Conservation (phyloP, 495 filamentous ascomycete species). For the Penicillium salamii region DNA sequence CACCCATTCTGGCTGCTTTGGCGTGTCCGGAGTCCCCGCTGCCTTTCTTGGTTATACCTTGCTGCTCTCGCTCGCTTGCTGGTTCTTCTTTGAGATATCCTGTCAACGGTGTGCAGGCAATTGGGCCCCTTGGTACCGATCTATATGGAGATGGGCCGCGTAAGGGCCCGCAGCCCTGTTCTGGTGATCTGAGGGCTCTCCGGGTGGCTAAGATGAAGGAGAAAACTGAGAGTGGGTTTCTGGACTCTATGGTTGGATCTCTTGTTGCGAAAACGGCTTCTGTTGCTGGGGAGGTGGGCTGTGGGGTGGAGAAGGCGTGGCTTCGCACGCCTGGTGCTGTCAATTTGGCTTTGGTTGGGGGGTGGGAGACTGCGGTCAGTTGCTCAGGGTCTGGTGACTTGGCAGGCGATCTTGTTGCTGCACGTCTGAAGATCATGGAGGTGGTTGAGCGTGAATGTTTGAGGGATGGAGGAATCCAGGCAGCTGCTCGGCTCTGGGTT, state of each 20-base stretch:
- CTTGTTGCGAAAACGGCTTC: conserved; percentile 67
- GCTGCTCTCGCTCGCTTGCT: conserved; percentile 84
- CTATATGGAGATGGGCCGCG: no score
- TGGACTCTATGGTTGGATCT: conserved; percentile 65
- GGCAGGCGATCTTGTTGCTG: not conserved
- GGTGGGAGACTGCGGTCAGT: conserved; percentile 20
- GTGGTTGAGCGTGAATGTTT: conserved; percentile 43
- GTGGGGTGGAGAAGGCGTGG: conserved; percentile 72
- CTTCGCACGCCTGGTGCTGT: conserved; percentile 86
- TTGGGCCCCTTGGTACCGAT: no score
- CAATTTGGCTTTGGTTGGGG: conserved; percentile 76
- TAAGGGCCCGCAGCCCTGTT: conserved; percentile 27
- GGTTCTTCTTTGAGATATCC: conserved; percentile 72
- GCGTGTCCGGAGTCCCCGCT: conserved; percentile 50
- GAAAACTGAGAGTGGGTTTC: conserved; percentile 28
- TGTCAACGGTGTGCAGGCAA: not conserved
- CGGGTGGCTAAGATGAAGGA: conserved; percentile 35
- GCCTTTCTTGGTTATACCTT: conserved; percentile 89
- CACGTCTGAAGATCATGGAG: conserved; percentile 16
- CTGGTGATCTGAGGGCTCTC: conserved; percentile 46
- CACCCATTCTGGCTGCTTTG: conserved; percentile 77
- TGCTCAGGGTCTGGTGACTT: not conserved
- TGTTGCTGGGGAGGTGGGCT: conserved; percentile 69
- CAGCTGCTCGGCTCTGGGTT: conserved; percentile 42
- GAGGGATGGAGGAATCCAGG: conserved; percentile 34